Evolutionary conservation across 805 yeast species (phyloP), one percentile per base, ranked within the genome.

Genomic region (Metschnikowia baotianmanensis): DNA sequence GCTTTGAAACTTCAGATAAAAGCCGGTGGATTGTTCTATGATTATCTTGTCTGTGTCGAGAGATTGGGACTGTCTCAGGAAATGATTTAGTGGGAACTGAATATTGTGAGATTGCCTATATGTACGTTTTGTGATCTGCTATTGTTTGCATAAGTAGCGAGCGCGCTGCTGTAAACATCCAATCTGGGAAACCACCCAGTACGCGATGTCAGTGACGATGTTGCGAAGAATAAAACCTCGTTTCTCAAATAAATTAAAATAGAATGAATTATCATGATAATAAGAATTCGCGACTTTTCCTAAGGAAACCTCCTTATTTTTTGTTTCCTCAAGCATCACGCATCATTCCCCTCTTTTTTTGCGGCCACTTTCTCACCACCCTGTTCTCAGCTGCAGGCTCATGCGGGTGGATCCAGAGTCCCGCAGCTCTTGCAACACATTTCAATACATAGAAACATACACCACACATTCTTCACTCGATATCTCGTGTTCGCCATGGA

Each of bases 401-500:
- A n/a, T 19, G 24, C 15, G 34, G 8, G 30, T 26, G 30, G n/a
- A 16, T 12, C 13, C 30, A n/a, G 9, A 13, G 9, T 9, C 10
- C n/a, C 30, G 30, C 30, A 26, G 30, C 30, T 26, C 30, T 26
- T 26, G 30, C 30, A 26, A 16, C 17, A 26, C 30, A 16, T 13
- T 16, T 26, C 16, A n/a, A n/a, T n/a, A n/a, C n/a, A n/a, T n/a
- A n/a, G n/a, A n/a, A n/a, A 12, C 28, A 25, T 15, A 3, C 27
- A 16, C 29, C 6, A 12, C 26, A 9, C 24, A 17, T 15, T 7
- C 17, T 28, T 12, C 15, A 17, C 41, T 7, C 36, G n/a, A n/a
- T n/a, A 4, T 10, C 21, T 18, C 11, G 2, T 10, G 7, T 18
- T 18, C 13, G 21, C 18, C 27, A 51, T 51, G 55, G 55, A 50